These are phyloP conservation scores for Aaosphaeria pasadenensis DNA, from an alignment of 2,329 filamentous ascomycete species.

Conservation along the genomic window DNA sequence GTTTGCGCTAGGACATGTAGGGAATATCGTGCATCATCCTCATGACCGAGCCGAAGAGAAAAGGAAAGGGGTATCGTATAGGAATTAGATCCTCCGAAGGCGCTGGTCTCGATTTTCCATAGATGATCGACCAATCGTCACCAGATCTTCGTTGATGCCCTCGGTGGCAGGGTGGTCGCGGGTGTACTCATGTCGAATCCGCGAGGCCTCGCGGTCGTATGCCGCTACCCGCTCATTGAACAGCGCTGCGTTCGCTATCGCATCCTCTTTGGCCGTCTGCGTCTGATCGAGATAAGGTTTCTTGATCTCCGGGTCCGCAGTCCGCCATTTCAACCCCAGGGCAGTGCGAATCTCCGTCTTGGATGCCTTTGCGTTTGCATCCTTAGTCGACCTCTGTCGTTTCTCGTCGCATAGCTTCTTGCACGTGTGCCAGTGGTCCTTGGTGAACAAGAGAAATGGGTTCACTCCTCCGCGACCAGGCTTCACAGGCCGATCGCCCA, in stretches of 20 bases:
- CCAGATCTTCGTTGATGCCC: conserved; percentile 24
- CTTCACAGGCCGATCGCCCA: conserved; percentile 73
- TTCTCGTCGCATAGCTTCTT: conserved; percentile 66
- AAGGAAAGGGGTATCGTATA: neutral
- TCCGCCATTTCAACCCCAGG: conserved; percentile 88
- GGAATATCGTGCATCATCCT: too few species aligned
- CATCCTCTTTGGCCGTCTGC: conserved; percentile 64
- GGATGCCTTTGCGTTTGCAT: conserved; percentile 64
- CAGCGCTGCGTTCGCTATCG: conserved; percentile 55
- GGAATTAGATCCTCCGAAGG: conserved; percentile 21
- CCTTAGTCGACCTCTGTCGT: conserved; percentile 62
- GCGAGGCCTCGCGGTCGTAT: conserved; percentile 68
- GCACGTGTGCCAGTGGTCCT: conserved; percentile 63
- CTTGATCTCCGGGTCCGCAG: conserved; percentile 66
- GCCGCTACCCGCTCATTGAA: conserved; percentile 61
- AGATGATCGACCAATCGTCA: conserved; percentile 37
- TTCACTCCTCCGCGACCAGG: conserved; percentile 75
- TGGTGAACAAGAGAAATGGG: conserved; percentile 87
- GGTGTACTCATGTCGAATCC: conserved; percentile 45
- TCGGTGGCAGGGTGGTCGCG: conserved; percentile 29
- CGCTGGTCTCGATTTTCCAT: conserved; percentile 35
- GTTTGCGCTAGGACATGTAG: too few species aligned
- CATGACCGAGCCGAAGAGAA: neutral
- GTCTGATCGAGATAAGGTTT: conserved; percentile 76
- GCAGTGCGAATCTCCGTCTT: conserved; percentile 77